phyloP scores from a whole-genome alignment of 2,329 filamentous ascomycete genomes.

The Pezicula neosporulosa region DNA sequence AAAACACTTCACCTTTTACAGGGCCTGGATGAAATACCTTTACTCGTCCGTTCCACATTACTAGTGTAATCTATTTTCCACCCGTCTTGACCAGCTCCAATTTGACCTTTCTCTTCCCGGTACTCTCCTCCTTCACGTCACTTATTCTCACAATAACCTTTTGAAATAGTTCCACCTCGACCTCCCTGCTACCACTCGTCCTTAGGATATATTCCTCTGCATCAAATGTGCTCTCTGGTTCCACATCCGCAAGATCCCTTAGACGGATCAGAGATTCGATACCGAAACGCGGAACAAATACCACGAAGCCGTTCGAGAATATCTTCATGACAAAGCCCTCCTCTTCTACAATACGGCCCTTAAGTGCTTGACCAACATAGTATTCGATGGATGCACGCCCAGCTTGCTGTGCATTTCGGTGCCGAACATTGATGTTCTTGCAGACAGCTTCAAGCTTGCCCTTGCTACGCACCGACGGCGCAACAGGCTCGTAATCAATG shows the following conservation, averaged over 20 bases:
- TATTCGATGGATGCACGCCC: slow-evolving; percentile 94
- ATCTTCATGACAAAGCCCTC: slow-evolving; percentile 96
- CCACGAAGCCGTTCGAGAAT: slow-evolving; percentile 95
- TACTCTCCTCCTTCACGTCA: slow-evolving; percentile 90
- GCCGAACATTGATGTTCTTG: slow-evolving; percentile 96
- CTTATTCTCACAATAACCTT: slow-evolving; percentile 86
- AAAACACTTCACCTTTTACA: too few relatives aligned
- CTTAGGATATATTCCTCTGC: slow-evolving; percentile 77
- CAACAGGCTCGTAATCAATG: slow-evolving; percentile 87
- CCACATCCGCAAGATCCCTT: slow-evolving; percentile 73
- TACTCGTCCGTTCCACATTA: too few relatives aligned
- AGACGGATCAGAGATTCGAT: slow-evolving; percentile 90
- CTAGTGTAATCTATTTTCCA: slow-evolving; percentile 5
- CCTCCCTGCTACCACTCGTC: slow-evolving; percentile 49
- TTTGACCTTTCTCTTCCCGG: slow-evolving; percentile 91
- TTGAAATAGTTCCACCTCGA: slow-evolving; percentile 80
- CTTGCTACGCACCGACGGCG: slow-evolving; percentile 75
- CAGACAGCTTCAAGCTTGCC: slow-evolving; percentile 88
- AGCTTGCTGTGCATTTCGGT: slow-evolving; percentile 95
- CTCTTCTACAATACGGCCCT: slow-evolving; percentile 71
- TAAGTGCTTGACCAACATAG: slow-evolving; percentile 95
- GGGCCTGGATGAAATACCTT: too few relatives aligned
- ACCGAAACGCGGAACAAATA: slow-evolving; percentile 92
- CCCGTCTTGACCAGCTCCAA: slow-evolving; percentile 55
- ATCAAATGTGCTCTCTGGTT: slow-evolving; percentile 80